Evolutionary conservation across 441 rosid genomes (phyloP).

Genomic region (Iberis amara): DNA sequence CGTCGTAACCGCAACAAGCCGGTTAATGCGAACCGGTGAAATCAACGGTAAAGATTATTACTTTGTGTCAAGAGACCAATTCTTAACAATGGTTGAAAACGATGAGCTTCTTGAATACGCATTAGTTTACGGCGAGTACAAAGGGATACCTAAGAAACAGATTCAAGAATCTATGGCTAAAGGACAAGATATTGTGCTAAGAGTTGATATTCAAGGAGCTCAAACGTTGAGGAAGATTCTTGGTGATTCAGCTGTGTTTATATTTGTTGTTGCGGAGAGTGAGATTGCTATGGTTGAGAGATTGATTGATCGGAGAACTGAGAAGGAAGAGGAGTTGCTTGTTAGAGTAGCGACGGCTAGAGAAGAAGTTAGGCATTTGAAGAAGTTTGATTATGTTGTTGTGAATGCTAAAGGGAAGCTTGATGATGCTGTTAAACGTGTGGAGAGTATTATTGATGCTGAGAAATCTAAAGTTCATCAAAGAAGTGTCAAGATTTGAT

Average conservation of each 20-base stretch:
- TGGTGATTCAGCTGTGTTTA: constrained; percentile 43
- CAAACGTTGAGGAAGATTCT: constrained; percentile 40
- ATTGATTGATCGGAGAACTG: constrained; percentile 74
- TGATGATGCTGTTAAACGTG: constrained; percentile 55
- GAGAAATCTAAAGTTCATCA: constrained; percentile 85
- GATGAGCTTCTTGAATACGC: constrained; percentile 81
- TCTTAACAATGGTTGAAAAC: constrained; percentile 63
- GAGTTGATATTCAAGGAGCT: constrained; percentile 92
- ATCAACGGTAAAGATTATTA: constrained; percentile 69
- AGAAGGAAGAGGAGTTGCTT: constrained; percentile 64
- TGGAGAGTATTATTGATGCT: constrained; percentile 79
- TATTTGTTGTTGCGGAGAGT: constrained; percentile 78
- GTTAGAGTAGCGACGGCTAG: constrained; percentile 76
- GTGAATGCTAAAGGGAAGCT: constrained; percentile 77
- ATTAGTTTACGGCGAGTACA: constrained; percentile 79
- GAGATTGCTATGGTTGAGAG: constrained; percentile 79
- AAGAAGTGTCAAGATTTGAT: constrained; percentile 51
- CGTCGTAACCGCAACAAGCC: constrained; percentile 85
- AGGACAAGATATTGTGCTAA: constrained; percentile 68
- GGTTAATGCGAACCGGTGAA: constrained; percentile 70
- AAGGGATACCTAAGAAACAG: constrained; percentile 54
- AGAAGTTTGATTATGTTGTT: constrained; percentile 69
- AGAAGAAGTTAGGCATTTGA: constrained; percentile 69
- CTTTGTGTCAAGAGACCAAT: constrained; percentile 61
- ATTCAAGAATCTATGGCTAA: constrained; percentile 42